phyloP scores from a whole-genome alignment of 2,329 filamentous ascomycete genomes.

The Penicillium thymicola region DNA sequence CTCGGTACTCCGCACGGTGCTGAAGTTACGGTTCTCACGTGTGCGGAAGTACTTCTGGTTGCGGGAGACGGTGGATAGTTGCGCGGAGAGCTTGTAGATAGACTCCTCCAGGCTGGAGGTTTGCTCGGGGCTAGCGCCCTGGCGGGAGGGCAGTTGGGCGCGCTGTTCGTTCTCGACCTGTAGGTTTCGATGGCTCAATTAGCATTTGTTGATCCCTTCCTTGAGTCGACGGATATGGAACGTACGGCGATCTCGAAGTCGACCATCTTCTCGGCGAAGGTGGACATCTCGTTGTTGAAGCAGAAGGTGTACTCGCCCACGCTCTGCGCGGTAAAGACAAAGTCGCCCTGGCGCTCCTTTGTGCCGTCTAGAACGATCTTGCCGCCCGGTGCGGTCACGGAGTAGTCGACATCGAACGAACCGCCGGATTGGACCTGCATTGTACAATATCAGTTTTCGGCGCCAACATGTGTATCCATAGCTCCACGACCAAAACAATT shows the following conservation, averaged over 20 bases:
- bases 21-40: conserved; percentile 97
- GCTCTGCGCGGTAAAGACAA: conserved; percentile 90
- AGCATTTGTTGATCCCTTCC: background rate
- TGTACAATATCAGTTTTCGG: conserved; percentile 6
- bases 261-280: conserved; percentile 94
- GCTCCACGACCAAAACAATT: background rate
- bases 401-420: conserved; percentile 94
- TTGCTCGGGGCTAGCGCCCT: conserved; percentile 84
- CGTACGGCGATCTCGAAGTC: conserved; percentile 94
- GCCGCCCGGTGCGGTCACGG: conserved; percentile 75
- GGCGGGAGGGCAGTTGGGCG: conserved; percentile 79
- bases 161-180: conserved; percentile 89
- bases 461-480: background rate
- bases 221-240: conserved; percentile 13
- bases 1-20: conserved; percentile 94
- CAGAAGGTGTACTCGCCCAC: conserved; percentile 92
- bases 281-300: conserved; percentile 98
- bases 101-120: conserved; percentile 86
- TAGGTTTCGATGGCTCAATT: background rate
- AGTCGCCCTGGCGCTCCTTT: conserved; percentile 94
- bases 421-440: conserved; percentile 91
- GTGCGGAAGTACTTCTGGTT: conserved; percentile 99
- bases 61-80: conserved; percentile 87
- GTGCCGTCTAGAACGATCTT: conserved; percentile 79
- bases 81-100: conserved; percentile 88